These are phyloP conservation scores for Podospora pseudoanserina DNA, from an alignment of 495 filamentous ascomycete genomes.

Conservation along the genomic window DNA sequence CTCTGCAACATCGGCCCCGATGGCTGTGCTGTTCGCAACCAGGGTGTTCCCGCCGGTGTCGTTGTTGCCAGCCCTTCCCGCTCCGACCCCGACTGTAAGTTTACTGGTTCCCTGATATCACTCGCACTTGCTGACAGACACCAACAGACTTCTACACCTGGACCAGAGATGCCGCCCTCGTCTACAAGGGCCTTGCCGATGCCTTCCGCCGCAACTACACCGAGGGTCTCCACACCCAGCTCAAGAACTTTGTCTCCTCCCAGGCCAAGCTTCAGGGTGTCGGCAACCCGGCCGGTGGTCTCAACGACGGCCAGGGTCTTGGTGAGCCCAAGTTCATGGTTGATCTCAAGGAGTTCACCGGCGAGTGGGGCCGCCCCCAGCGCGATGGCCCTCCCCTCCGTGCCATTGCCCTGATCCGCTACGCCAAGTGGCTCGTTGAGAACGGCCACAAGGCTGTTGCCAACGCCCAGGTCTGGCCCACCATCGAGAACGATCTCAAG, in stretches of 20 bases:
- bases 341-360: conserved; percentile 58
- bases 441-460: conserved; percentile 46
- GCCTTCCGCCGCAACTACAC: conserved; percentile 54
- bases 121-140: conserved; percentile 10
- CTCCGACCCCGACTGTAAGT: conserved; percentile 58
- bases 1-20: conserved; percentile 58
- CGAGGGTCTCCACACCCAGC: conserved; percentile 45
- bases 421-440: conserved; percentile 46
- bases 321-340: conserved; percentile 62
- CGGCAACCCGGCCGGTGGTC: conserved; percentile 56
- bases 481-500: conserved; percentile 64
- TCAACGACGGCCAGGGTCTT: conserved; percentile 50
- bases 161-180: conserved; percentile 68
- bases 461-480: conserved; percentile 52
- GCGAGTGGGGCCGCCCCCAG: conserved; percentile 67
- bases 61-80: conserved; percentile 62
- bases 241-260: conserved; percentile 54
- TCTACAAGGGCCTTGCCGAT: conserved; percentile 59
- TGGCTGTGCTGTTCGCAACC: conserved; percentile 42
- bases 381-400: conserved; percentile 67
- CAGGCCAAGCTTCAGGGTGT: conserved; percentile 61
- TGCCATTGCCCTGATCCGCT: conserved; percentile 54
- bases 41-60: conserved; percentile 48
- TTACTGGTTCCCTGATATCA: not conserved
- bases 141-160: conserved; percentile 59